Base-by-base conservation (phyloP, 2,329 filamentous ascomycete species). In the Fusarium napiforme region DNA sequence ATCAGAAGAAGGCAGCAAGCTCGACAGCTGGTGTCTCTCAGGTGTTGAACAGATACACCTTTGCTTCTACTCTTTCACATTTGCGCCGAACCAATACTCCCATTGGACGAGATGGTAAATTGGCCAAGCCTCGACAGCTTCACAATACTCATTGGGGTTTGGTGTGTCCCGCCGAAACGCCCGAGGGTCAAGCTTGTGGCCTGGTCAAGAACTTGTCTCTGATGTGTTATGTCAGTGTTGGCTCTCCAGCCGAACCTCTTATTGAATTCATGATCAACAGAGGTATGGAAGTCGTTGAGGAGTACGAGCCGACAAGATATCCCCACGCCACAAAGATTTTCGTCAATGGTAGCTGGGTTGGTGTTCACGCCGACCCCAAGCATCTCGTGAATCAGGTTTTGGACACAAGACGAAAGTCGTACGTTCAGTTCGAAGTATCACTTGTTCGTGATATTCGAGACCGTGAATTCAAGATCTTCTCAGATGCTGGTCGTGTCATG, bases 161-260 rank as follows among this genome's bases (percentile, higher is more conserved):
- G 95, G 87, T 99, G 61, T 99, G 96, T 80, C 93, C 95, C 0
- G 97, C 96, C 12, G 96, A 99, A 86, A 99, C 96, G 0, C 96
- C 96, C 11, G 96, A 99, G 91, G 96, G 96, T 84, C 96, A 99
- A 85, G 95, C 96, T 21, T 99, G 96, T 84, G 96, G 96, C 87
- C 85, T 99, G 62, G 95, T 99, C 78, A 99, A 99, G 87, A 99
- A 99, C 79, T 84, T 99, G 85, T 96, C 96, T 9, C 87, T 99
- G 61, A 99, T 99, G 96, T 99, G 96, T 81, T 98, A 97, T 78
- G 95, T 99, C 79, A 98, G 95, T 78, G 95, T 98, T 56, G 96
- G 96, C 78, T 97, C 95, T 36, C 94, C 95, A 21, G 93, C 93
- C 23, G 93, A 99, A 95, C 64, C 97, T 98, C 79, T 67, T 92